Base-by-base conservation (phyloP, 164 flowering plant genomes). In the Tetrastigma voinierianum region DNA sequence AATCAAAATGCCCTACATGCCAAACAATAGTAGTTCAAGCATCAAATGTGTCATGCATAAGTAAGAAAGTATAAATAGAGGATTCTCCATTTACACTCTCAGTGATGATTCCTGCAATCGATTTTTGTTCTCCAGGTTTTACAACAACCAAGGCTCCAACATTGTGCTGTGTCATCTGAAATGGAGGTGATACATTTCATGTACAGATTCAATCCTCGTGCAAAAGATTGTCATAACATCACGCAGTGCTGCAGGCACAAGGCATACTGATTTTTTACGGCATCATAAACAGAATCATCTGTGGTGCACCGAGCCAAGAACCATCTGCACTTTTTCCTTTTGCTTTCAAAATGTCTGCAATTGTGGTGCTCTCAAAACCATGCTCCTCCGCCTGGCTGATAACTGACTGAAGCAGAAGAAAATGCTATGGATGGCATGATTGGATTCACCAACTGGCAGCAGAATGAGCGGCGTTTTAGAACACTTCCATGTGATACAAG, bases 221-320 rank as follows among this genome's bases (percentile, higher is more conserved):
- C 49, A 21, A 19, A 49, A n/a, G 51, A 32, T 16, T 32, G 49
- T 40, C 21, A 59, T 4, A 32, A 10, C 25, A 51, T 61, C 2
- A 7, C 19, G n/a, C n/a, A n/a, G n/a, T 49, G 70, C 73, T 78
- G 77, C 69, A 48, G 61, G 57, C 21, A 65, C 25, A 44, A 57
- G 48, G 62, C 86, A 49, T 84, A 94, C 98, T 78, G 98, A 91
- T 60, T 94, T n/a, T n/a, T 79, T 54, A 93, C 98, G 60, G 98
- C 98, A 77, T 93, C 96, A 80, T 91, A 93, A 43, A 93, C 98
- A 62, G 84, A 62, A 74, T 93, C 98, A 61, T 91, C 91, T 2
- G 86, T 88, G 4, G 97, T 86, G 82, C 98, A 93, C 98, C 98
- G 91, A 93, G 98, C 98, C 98, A 93, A n/a, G 98, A 93, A 16